Evolutionary conservation across 2,329 filamentous ascomycete genomes (phyloP), one percentile per base, ranked within the genome.

Genomic region (Exophiala dermatitidis): DNA sequence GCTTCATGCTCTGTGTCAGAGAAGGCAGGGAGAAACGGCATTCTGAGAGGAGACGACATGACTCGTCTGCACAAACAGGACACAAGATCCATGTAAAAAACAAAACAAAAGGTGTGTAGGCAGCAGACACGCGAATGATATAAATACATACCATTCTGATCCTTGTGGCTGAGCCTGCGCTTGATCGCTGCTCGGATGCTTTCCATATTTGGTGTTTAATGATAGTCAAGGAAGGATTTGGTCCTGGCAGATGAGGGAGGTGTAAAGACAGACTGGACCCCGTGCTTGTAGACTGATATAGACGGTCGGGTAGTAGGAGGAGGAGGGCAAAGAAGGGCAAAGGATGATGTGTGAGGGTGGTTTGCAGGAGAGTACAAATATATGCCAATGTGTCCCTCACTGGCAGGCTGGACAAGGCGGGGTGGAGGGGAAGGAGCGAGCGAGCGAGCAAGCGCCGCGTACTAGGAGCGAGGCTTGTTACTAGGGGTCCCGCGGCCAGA

Each of bases 121-220:
- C 8, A 10, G 41, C 9, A 42, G 37, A 6, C 19, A 28, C 26
- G 34, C 5, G 37, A 30, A n/a, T 26, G 32, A 28, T 33, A 26
- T 41, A 2, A 19, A 19, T 19, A 52, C 59, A 52, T 56, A 62
- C 60, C 30, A 12, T 60, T 52, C 9, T 53, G 47, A 41, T 62
- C 59, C 47, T 62, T 62, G 53, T 62, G 60, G 47, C 59, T 61
- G 53, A 62, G 46, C 31, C 59, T 53, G 31, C 60, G 55, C 57
- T 62, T 62, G 40, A 62, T 29, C 49, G 60, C 61, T 43, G 47
- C 56, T 52, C 60, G 45, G 46, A 62, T 58, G 53, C 45, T 60
- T 3, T 57, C 50, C 48, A 62, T 58, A 3, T 28, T 54, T 33
- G 42, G n/a, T 45, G 30, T 10, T 30, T 31, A 32, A 31, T 30